phyloP scores from a whole-genome alignment of 2,329 filamentous ascomycete genomes.

The Phyllosticta paracitricarpa region DNA sequence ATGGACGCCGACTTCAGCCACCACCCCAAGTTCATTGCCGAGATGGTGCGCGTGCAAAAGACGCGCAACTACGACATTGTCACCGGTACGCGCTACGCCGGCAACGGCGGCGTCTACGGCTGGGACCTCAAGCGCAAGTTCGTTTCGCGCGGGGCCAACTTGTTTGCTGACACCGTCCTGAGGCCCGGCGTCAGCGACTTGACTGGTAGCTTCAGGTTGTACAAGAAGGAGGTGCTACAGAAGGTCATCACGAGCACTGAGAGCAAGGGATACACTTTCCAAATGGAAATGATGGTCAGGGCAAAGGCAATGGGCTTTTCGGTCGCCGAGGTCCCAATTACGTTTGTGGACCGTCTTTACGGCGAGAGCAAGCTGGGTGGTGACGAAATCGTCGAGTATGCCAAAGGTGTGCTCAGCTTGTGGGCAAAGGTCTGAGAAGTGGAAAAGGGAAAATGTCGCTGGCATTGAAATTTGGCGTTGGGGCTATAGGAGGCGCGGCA shows the following conservation, averaged over 20 bases:
- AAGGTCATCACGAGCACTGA: conserved; percentile 85
- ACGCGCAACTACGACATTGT: conserved; percentile 84
- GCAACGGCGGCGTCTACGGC: conserved; percentile 75
- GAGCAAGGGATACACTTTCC: conserved; percentile 96
- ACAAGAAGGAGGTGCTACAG: conserved; percentile 82
- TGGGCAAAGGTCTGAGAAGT: conserved; percentile 39
- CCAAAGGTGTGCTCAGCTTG: conserved; percentile 51
- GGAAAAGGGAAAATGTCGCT: background rate
- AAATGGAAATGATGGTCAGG: conserved; percentile 99
- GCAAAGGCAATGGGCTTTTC: conserved; percentile 93
- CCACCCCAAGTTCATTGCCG: conserved; percentile 96
- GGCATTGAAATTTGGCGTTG: conserved; percentile 8
- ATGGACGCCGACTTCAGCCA: conserved; percentile 99
- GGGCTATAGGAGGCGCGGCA: background rate
- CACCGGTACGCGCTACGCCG: conserved; percentile 89
- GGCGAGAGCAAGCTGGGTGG: conserved; percentile 92
- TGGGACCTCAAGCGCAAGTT: conserved; percentile 82
- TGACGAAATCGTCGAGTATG: conserved; percentile 93
- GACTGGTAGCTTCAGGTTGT: conserved; percentile 88
- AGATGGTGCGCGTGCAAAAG: conserved; percentile 79
- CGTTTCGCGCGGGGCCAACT: conserved; percentile 77
- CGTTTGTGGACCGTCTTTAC: conserved; percentile 90
- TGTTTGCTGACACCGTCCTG: conserved; percentile 91
- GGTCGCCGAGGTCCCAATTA: conserved; percentile 92
- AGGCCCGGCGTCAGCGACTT: conserved; percentile 90